Evolutionary conservation across 2,329 filamentous ascomycete genomes (phyloP).

Genomic region (Aspergillus viridinutans): DNA sequence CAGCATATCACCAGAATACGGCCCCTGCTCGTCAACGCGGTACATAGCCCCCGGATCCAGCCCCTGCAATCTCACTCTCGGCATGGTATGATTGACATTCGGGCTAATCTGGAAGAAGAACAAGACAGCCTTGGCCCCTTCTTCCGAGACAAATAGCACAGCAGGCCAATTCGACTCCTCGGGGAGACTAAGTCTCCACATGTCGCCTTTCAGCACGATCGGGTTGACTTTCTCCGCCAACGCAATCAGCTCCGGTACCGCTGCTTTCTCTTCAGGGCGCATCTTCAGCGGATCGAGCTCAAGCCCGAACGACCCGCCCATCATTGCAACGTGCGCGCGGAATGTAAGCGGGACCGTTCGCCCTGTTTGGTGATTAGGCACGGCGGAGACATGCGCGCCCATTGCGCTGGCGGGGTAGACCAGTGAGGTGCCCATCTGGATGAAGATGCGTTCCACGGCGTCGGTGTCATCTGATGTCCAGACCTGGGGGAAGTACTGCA

Average conservation of each 20-base stretch:
- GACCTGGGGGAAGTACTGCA: conserved; percentile 62
- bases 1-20: conserved; percentile 55
- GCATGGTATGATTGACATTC: conserved; percentile 50
- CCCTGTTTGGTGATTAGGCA: conserved; percentile 56
- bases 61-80: conserved; percentile 53
- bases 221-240: conserved; percentile 57
- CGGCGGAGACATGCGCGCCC: conserved; percentile 61
- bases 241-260: conserved; percentile 52
- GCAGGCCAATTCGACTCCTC: conserved; percentile 61
- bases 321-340: conserved; percentile 63
- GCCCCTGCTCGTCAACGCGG: conserved; percentile 48
- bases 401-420: conserved; percentile 61
- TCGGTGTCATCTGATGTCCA: conserved; percentile 66
- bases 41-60: conserved; percentile 54
- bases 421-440: conserved; percentile 61
- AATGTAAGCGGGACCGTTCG: conserved; percentile 56
- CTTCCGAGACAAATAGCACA: conserved; percentile 54
- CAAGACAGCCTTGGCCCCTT: conserved; percentile 48
- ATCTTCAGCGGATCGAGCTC: conserved; percentile 58
- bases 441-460: conserved; percentile 56
- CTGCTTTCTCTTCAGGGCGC: conserved; percentile 47
- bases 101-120: conserved; percentile 59
- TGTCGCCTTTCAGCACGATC: conserved; percentile 54
- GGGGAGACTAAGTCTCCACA: conserved; percentile 57
- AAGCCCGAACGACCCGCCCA: conserved; percentile 64